phyloP scores from a whole-genome alignment of 306 rosid genomes.

The Medicago ruthenica region DNA sequence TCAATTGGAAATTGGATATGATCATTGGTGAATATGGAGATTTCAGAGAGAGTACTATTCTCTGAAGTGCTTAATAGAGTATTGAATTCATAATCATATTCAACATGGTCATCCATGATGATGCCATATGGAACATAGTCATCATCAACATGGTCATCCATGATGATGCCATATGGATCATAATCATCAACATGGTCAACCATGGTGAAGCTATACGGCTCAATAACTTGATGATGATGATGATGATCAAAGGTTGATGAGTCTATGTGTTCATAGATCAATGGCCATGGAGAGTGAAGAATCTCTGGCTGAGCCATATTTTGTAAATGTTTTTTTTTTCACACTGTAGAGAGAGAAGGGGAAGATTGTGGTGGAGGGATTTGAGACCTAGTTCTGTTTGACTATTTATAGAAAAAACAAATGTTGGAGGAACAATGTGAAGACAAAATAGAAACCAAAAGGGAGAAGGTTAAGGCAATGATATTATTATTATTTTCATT shows the following conservation, averaged over 20 bases:
- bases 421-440: neutral
- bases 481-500: neutral
- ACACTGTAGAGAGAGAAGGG: neutral
- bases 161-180: conserved; percentile 30
- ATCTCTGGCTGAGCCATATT: conserved; percentile 51
- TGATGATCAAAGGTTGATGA: conserved; percentile 46
- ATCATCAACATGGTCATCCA: conserved; percentile 21
- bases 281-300: conserved; percentile 49
- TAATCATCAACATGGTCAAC: conserved; percentile 34
- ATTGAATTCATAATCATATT: conserved; percentile 40
- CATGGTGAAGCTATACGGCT: conserved; percentile 33
- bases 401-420: conserved; percentile 36
- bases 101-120: conserved; percentile 41
- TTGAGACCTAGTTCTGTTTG: conserved; percentile 9
- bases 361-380: conserved; percentile 4
- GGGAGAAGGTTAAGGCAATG: neutral
- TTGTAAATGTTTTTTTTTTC: neutral
- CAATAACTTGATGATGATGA: conserved; percentile 44
- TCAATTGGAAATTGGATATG: conserved; percentile 31
- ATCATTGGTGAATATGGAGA: conserved; percentile 40
- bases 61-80: conserved; percentile 36
- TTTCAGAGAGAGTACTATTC: conserved; percentile 29
- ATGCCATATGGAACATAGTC: conserved; percentile 37
- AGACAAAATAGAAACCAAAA: conserved; percentile 37
- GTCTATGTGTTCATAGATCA: conserved; percentile 31